A percentile compares a stretch with the other conserved stretches of the same genome.
These are phyloP conservation scores for Rhododendron ferrugineum DNA, from an alignment of 148 eudicot species.

Conservation along the genomic window DNA sequence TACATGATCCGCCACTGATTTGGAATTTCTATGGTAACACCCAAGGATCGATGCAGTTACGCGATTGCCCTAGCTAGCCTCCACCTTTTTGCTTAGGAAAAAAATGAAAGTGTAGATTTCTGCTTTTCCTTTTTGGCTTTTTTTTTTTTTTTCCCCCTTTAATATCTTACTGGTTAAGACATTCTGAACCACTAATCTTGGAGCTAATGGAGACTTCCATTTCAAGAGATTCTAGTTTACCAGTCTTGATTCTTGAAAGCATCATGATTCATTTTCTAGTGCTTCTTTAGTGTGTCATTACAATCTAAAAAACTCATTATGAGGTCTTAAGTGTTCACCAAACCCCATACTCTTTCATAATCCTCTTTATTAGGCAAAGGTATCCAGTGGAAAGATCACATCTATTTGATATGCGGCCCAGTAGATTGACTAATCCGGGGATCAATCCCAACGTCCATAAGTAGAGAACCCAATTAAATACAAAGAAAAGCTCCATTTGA, in stretches of 20 bases:
- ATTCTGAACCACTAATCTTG: conserved; percentile 3
- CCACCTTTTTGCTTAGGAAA: not conserved
- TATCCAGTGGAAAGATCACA: not conserved
- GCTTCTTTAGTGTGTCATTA: not conserved
- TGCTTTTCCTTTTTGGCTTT: not conserved
- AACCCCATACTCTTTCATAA: not conserved
- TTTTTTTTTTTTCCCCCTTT: not conserved
- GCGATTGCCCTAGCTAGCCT: not conserved
- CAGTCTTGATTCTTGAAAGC: not conserved
- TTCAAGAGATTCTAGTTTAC: not conserved
- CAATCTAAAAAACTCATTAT: not conserved
- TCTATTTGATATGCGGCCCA: not conserved
- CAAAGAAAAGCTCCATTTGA: not conserved
- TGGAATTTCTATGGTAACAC: not conserved
- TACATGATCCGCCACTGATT: not conserved
- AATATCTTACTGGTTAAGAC: not conserved
- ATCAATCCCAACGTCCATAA: not conserved
- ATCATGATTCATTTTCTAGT: not conserved
- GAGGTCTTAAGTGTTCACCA: conserved; percentile 10
- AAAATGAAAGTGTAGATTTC: not conserved
- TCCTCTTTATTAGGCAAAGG: conserved; percentile 9
- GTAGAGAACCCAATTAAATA: not conserved
- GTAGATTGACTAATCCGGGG: not conserved
- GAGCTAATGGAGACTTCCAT: not conserved
- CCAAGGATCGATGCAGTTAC: not conserved